Conservation (phyloP, 2,329 filamentous ascomycete genomes). For the Xylaria sp. region DNA sequence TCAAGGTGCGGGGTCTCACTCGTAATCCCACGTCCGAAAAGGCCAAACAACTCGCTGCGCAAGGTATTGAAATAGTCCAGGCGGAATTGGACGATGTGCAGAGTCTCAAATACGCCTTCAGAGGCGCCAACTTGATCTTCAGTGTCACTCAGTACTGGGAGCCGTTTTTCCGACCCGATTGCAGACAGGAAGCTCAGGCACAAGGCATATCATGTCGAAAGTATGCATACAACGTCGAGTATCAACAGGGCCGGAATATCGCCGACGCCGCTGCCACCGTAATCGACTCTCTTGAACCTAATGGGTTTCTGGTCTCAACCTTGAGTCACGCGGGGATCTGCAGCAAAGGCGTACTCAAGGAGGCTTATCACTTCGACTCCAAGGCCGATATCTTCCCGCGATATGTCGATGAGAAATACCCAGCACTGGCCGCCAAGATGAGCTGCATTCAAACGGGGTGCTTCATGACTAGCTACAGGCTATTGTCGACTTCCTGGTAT, state of each 20-base stretch:
- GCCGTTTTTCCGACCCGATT: constrained; percentile 47
- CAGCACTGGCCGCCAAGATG: constrained; percentile 26
- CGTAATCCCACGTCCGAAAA: constrained; percentile 55
- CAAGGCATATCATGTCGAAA: constrained; percentile 55
- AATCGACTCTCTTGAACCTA: constrained; percentile 52
- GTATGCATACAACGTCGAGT: constrained; percentile 61
- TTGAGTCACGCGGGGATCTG: constrained; percentile 60
- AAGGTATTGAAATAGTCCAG: constrained; percentile 57
- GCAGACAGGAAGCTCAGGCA: constrained; percentile 52
- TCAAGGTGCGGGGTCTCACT: constrained; percentile 60
- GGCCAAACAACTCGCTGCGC: constrained; percentile 53
- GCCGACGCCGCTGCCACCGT: constrained; percentile 61
- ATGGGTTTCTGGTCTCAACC: constrained; percentile 61
- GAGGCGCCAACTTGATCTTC: constrained; percentile 62
- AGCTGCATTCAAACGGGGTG: constrained; percentile 27
- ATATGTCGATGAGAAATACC: constrained; percentile 24
- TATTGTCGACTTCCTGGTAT: constrained; percentile 26
- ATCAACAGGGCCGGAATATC: constrained; percentile 64
- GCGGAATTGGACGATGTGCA: constrained; percentile 57
- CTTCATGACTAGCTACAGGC: constrained; percentile 23
- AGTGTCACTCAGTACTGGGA: constrained; percentile 67
- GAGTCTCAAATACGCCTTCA: constrained; percentile 55
- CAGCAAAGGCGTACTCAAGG: constrained; percentile 57
- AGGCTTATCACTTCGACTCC: constrained; percentile 63
- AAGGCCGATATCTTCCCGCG: constrained; percentile 56